Base-by-base conservation (phyloP, 2,329 filamentous ascomycete species). In the Colletotrichum cordylinicola region DNA sequence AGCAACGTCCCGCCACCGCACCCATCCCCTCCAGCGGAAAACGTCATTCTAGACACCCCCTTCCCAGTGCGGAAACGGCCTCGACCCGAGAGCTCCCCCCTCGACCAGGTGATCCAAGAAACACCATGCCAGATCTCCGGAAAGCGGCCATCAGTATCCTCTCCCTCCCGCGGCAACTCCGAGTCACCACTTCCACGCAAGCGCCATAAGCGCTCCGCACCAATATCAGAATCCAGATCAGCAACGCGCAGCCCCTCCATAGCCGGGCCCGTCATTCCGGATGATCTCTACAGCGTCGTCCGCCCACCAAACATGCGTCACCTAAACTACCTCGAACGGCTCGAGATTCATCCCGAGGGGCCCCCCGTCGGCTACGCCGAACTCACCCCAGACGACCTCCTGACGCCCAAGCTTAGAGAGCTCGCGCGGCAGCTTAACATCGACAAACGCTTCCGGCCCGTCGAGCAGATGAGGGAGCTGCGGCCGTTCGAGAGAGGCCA, bases 401-500 rank as follows among this genome's bases (percentile, higher is more conserved):
- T 94, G 55, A 94, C 94, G 0, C 83, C 84, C 13, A 85, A 87
- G 4, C 86, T 94, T 21, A 79, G 85, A 10, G 87, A 89, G 78
- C 85, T 95, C 2, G 88, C 88, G 4, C 82, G 84, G 0, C 87
- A 89, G n/a, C 85, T 91, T 31, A 86, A 90, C 18, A 84, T 92
- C 6, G 78, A 84, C 0, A 87, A 86, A 4, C 88, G 89, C 5
- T 95, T 91, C 82, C 86, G 83, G 6, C 92, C 93, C 9, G 43
- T 65, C 31, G 6, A 66, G 65, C 8, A 33, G 68, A 8, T 73
- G 31, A 87, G 93, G 6, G 81, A 83, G 0, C 84, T 94, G 2
- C 84, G 88, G 4, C 84, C 85, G 0, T 90, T 93, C 48, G 95
- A 98, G 82, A 89, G 96, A 18, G 96, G 96, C 1, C 92, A 94